Conservation (phyloP, 441 rosid species). For the Cnidoscolus chayamansa region DNA sequence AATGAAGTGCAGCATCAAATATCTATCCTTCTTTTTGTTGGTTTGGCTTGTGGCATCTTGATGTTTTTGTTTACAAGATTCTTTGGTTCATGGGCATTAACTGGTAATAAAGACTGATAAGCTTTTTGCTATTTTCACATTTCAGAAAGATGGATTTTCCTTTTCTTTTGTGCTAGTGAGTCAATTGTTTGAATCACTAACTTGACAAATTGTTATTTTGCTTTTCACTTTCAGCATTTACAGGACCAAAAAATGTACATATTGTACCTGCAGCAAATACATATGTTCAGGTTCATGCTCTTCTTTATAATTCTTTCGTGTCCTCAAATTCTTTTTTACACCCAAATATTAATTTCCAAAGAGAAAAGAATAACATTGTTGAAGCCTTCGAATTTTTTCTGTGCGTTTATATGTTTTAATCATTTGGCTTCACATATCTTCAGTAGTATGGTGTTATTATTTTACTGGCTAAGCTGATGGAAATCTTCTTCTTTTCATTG, state of each 20-base stretch:
- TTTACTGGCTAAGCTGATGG: conserved; percentile 18
- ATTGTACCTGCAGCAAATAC: conserved; percentile 49
- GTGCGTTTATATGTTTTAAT: neutral
- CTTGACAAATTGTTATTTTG: conserved; percentile 10
- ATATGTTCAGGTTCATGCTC: conserved; percentile 45
- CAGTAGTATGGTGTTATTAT: neutral
- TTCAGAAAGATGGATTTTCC: conserved; percentile 17
- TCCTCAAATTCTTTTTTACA: conserved; percentile 11
- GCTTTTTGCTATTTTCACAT: conserved; percentile 1
- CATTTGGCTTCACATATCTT: neutral
- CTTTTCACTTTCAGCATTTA: conserved; percentile 40
- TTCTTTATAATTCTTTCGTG: conserved; percentile 13
- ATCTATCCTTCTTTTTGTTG: conserved; percentile 44
- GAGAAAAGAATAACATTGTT: neutral
- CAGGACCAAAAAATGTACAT: conserved; percentile 43
- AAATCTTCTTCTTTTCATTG: conserved; percentile 40
- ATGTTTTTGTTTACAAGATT: conserved; percentile 48
- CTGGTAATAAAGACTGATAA: conserved; percentile 45
- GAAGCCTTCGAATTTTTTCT: neutral
- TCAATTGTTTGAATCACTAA: conserved; percentile 5
- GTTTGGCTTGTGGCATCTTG: conserved; percentile 39
- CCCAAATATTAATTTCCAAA: neutral
- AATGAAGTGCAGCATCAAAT: conserved; percentile 50
- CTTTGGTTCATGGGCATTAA: conserved; percentile 43
- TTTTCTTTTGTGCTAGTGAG: neutral